Evolutionary conservation across 345 rosid species (phyloP), one percentile per base, ranked within the genome.

Genomic region (Citrus unshiu): DNA sequence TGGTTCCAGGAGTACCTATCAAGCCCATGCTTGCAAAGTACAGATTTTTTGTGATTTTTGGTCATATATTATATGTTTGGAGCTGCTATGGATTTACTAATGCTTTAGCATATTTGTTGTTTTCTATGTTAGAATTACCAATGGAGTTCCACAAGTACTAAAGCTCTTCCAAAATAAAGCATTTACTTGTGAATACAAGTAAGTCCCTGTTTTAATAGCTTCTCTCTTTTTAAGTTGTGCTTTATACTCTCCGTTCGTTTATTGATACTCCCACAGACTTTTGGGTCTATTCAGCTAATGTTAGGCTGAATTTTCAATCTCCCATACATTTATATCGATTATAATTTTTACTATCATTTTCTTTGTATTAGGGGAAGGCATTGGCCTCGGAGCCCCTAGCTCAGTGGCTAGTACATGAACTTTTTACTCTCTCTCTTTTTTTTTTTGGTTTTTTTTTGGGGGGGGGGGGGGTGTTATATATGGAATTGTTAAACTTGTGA

Each of bases 21-120:
- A 93, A 92, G 89, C 97, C 97, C 59, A 93, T 95, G 98, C 98
- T 95, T 69, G 98, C 98, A 78, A 93, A 88, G 98, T 95, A 91
- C 70, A 75, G 71, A 12, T 70, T 76, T 40, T 66, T 73, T 65
- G 2, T 6, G 18, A 64, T 73, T 71, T 40, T 61, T 49, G 74
- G n/a, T 65, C 68, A 64, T 73, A 63, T 27, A 21, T 61, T 61
- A 34, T 71, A 60, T 37, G 58, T 40, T 68, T 35, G 39, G 60
- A 60, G 77, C 54, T 51, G 7, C 61, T 25, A 34, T 54, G 6
- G 59, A 29, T 71, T 25, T 78, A 29, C 77, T 79, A 51, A 62
- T 84, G 73, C 34, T 79, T 78, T 77, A 32, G 19, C 40, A 49
- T 68, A 46, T 71, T 72, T 79, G 25, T 68, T 73, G 43, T 75